Conservation (phyloP, 208 protist species). For the Crithidia sp. region DNA sequence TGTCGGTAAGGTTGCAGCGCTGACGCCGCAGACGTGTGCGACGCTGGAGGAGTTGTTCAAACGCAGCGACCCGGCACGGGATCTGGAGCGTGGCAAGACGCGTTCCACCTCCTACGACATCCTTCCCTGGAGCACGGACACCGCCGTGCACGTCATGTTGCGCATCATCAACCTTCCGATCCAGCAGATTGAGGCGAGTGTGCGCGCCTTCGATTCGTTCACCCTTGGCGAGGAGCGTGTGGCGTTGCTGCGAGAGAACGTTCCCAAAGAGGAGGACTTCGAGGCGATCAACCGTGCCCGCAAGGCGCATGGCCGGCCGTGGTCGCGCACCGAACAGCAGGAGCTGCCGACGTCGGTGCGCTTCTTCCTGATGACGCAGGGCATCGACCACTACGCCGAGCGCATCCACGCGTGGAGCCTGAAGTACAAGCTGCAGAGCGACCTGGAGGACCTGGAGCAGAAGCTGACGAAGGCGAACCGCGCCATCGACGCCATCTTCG, state of each 20-base stretch:
- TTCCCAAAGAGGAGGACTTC: constrained; percentile 68
- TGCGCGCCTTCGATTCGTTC: constrained; percentile 77
- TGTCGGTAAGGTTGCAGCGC: background rate
- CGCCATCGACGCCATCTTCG: constrained; percentile 51
- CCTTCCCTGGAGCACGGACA: constrained; percentile 62
- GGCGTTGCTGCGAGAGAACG: constrained; percentile 62
- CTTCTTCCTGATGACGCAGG: constrained; percentile 80
- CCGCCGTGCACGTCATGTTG: constrained; percentile 79
- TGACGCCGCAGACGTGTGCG: constrained; percentile 20
- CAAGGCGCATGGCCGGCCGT: constrained; percentile 44
- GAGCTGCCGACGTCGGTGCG: constrained; percentile 54
- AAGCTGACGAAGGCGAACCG: constrained; percentile 47
- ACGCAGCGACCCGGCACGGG: constrained; percentile 24
- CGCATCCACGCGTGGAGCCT: constrained; percentile 79
- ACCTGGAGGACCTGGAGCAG: constrained; percentile 57
- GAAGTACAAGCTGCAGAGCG: constrained; percentile 52
- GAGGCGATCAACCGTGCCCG: constrained; percentile 48
- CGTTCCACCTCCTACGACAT: constrained; percentile 27
- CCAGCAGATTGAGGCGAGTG: constrained; percentile 69
- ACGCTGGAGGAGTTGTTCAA: constrained; percentile 37
- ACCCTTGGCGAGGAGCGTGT: constrained; percentile 78
- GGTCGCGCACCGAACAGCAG: constrained; percentile 50
- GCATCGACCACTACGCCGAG: constrained; percentile 72
- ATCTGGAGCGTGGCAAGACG: constrained; percentile 19
- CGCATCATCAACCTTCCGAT: constrained; percentile 81